Conservation (phyloP, 1,284 basidiomycete species). For the Trichosporon coremiiforme region DNA sequence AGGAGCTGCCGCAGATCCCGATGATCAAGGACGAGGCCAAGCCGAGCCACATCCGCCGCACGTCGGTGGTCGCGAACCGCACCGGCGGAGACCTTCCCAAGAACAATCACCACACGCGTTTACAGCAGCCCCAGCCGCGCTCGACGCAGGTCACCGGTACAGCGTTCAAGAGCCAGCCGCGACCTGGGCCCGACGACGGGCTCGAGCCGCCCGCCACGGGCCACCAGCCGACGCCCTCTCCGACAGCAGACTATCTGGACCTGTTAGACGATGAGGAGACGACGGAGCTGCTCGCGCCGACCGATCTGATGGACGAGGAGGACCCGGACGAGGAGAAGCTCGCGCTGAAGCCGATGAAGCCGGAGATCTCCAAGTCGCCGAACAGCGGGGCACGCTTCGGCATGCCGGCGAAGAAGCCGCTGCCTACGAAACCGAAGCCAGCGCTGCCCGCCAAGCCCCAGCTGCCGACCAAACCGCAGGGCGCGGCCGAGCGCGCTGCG, state of each 20-base stretch:
- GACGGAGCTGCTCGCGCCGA: background rate
- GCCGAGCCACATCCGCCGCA: constrained; percentile 23
- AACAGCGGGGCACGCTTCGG: constrained; percentile 25
- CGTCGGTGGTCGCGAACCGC: constrained; percentile 44
- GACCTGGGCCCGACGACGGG: background rate
- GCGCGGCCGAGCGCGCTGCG: constrained; percentile 31
- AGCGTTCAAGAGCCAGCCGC: constrained; percentile 44
- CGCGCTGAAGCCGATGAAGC: constrained; percentile 24
- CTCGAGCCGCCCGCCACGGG: constrained; percentile 18
- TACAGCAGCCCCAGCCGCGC: constrained; percentile 36
- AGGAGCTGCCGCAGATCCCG: constrained; percentile 7
- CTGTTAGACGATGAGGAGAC: constrained; percentile 26
- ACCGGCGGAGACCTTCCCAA: constrained; percentile 43
- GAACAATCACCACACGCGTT: background rate
- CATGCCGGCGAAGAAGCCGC: constrained; percentile 24
- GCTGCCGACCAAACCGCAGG: constrained; percentile 18
- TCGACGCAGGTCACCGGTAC: constrained; percentile 57
- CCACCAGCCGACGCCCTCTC: constrained; percentile 10
- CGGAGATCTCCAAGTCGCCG: constrained; percentile 22
- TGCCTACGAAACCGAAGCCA: constrained; percentile 28
- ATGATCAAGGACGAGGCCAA: background rate
- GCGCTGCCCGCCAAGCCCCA: constrained; percentile 12
- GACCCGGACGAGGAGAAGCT: constrained; percentile 23
- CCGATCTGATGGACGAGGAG: constrained; percentile 29
- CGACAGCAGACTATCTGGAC: constrained; percentile 30